Evolutionary conservation across 768 basidiomycete genomes (phyloP).

Genomic region (Hirschioporus abietinus): DNA sequence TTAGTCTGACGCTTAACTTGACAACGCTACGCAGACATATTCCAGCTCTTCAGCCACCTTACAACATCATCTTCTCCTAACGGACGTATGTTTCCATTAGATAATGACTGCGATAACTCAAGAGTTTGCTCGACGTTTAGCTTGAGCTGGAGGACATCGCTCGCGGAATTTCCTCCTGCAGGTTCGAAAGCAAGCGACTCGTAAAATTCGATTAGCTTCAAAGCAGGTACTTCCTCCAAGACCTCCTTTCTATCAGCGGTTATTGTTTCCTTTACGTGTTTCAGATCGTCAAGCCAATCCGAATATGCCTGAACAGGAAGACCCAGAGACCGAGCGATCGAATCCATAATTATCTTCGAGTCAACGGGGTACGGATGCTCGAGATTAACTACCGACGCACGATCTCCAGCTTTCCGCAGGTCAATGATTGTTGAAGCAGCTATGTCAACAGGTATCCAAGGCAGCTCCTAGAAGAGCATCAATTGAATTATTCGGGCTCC

Average conservation of each 20-base stretch:
- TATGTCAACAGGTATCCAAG: constrained; percentile 21
- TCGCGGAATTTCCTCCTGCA: neutral
- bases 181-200: neutral
- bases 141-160: neutral
- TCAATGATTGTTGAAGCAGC: constrained; percentile 21
- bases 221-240: neutral
- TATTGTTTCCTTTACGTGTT: neutral
- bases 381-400: constrained; percentile 16
- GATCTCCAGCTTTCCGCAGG: constrained; percentile 14
- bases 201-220: neutral
- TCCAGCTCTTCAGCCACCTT: neutral
- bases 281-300: constrained; percentile 19
- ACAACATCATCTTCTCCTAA: neutral
- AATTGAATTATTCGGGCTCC: neutral
- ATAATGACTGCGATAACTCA: neutral
- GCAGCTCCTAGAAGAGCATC: neutral
- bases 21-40: too few species aligned
- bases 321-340: constrained; percentile 13
- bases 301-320: constrained; percentile 21
- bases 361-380: constrained; percentile 20
- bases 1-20: too few species aligned
- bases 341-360: constrained; percentile 12
- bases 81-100: neutral
- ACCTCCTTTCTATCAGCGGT: neutral
- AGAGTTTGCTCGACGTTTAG: neutral